phyloP scores from a whole-genome alignment of 2,329 filamentous ascomycete species.

The Phoma sp. region DNA sequence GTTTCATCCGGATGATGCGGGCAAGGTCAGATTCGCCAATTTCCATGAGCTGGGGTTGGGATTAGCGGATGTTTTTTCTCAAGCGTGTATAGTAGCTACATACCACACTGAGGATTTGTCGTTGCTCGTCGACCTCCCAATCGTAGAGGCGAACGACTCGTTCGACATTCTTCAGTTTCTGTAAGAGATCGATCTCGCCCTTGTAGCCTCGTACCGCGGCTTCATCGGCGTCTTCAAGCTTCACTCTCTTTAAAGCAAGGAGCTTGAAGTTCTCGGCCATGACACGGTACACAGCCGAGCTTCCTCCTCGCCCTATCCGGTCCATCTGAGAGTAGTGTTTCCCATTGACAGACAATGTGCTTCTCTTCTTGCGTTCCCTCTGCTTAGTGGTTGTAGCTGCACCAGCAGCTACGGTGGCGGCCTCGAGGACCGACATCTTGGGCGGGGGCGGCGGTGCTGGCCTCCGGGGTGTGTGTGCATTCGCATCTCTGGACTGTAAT shows the following conservation, averaged over 20 bases:
- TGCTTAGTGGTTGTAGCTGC: slow-evolving; percentile 73
- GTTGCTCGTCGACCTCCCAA: slow-evolving; percentile 91
- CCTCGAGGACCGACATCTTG: slow-evolving; percentile 96
- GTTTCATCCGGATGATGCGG: slow-evolving; percentile 76
- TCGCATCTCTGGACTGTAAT: slow-evolving; percentile 62
- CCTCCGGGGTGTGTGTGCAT: slow-evolving; percentile 76
- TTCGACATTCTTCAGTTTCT: slow-evolving; percentile 81
- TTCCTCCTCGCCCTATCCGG: slow-evolving; percentile 89
- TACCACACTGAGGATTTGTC: slow-evolving; percentile 84
- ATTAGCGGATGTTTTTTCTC: slow-evolving; percentile 2
- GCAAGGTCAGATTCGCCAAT: slow-evolving; percentile 94
- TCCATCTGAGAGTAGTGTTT: slow-evolving; percentile 90
- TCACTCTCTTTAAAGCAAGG: slow-evolving; percentile 91
- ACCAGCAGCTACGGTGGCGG: slow-evolving; percentile 82
- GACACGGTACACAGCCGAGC: slow-evolving; percentile 92
- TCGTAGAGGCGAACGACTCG: slow-evolving; percentile 90
- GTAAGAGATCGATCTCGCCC: slow-evolving; percentile 91
- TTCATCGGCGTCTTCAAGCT: slow-evolving; percentile 88
- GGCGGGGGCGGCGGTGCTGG: slow-evolving; percentile 81
- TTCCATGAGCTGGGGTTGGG: slow-evolving; percentile 78
- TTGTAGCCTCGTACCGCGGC: slow-evolving; percentile 84
- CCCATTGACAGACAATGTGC: slow-evolving; percentile 86
- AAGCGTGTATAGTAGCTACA: slow-evolving; percentile 43
- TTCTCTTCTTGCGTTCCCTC: slow-evolving; percentile 74
- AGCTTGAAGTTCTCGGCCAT: slow-evolving; percentile 97